Evolutionary conservation across 208 protist species (phyloP), one percentile per base, ranked within the genome.

Genomic region (Wallacemonas collosoma): DNA sequence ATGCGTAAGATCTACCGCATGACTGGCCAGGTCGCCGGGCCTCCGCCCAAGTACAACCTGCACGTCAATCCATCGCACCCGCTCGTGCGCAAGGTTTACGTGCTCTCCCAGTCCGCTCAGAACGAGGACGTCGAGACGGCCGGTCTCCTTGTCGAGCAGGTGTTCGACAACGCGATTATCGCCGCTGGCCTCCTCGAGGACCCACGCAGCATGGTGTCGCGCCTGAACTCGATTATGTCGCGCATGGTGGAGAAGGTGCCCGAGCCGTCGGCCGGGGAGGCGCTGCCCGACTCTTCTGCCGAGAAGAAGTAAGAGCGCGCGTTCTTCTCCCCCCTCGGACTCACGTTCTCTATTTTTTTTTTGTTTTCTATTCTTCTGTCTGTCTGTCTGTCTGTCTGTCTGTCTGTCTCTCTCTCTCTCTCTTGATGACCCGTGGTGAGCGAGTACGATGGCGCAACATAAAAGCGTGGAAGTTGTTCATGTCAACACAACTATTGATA

Each of bases 161-260:
- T 98, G 2, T 97, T 98, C 74, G 93, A 98, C 78, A 98, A 98
- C 73, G 93, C 95, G 41, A 63, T 98, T 40, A 97, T 98, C 73
- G 74, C 91, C 41, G 95, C 95, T 4, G 93, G 93, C 15, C 77
- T 98, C 26, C 80, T 98, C 61, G 95, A 98, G 72, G 95, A 98
- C 77, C 93, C 95, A 17, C 89, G 95, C 70, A 87, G 80, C 45
- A 97, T 98, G 50, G 86, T 98, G n/a, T 75, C 80, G 11, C 83
- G 93, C 15, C 81, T 98, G 17, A 97, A 97, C 79, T 84, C 83
- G 11, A 93, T 98, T 75, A 95, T 97, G 90, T 89, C 87, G 3
- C 85, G 88, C 62, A 97, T 97, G 93, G 93, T 97, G 62, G 88
- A 95, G 44, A 88, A 87, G 44, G 90, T 97, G 12, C 76, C 80